Evolutionary conservation across 495 filamentous ascomycete species (phyloP).

Genomic region (Penicillium macrosclerotiorum): DNA sequence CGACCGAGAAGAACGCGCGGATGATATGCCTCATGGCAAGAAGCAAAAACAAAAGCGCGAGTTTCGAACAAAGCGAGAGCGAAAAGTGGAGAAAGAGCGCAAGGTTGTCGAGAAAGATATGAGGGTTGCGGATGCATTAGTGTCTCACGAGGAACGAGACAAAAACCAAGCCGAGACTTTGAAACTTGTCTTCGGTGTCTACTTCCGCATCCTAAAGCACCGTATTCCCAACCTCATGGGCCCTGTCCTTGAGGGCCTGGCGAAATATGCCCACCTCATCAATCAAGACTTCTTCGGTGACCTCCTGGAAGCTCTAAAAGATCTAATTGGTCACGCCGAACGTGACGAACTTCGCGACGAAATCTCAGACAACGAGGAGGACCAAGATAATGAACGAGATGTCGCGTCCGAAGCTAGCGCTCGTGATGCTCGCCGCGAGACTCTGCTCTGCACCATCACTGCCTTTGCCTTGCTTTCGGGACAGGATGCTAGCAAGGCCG

Average conservation of each 20-base stretch:
- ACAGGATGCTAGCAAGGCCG: constrained; percentile 70
- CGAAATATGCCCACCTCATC: constrained; percentile 90
- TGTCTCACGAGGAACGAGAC: constrained; percentile 88
- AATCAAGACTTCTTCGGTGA: constrained; percentile 99
- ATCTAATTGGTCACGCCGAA: constrained; percentile 74
- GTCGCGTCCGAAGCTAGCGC: constrained; percentile 24
- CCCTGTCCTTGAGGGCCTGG: constrained; percentile 86
- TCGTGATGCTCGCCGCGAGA: constrained; percentile 74
- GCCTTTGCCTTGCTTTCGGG: constrained; percentile 91
- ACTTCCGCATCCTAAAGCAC: constrained; percentile 90
- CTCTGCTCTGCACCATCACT: constrained; percentile 92
- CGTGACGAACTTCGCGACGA: constrained; percentile 46
- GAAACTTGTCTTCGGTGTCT: constrained; percentile 91
- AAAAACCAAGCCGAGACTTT: constrained; percentile 89
- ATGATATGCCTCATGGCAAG: constrained; percentile 46
- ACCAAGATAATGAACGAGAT: constrained; percentile 42
- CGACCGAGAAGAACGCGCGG: constrained; percentile 52
- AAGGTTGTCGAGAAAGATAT: constrained; percentile 91
- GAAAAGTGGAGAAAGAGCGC: constrained; percentile 75
- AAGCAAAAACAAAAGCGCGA: constrained; percentile 71
- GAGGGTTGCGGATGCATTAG: constrained; percentile 83
- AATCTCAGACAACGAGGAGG: constrained; percentile 35
- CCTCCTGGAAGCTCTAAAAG: constrained; percentile 88
- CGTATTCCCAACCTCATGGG: constrained; percentile 80
- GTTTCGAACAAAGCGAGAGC: constrained; percentile 71